Evolutionary conservation across 192 early-diverging fungal genomes (phyloP), one percentile per base, ranked within the genome.

Genomic region (Fimicolochytrium jonesii): DNA sequence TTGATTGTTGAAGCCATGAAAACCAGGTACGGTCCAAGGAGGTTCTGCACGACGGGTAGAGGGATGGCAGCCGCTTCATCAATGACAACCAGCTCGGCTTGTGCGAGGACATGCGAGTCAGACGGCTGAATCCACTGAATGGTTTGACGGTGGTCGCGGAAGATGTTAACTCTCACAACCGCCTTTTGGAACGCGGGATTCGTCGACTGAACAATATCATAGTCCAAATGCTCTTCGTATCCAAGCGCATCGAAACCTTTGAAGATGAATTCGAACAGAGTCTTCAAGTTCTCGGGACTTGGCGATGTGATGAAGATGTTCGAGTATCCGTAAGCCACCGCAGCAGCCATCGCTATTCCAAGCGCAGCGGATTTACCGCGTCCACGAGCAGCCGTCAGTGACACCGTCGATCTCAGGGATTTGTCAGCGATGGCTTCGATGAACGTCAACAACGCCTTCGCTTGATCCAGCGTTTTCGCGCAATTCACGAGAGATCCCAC

Each of bases 1-100:
- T 99, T 97, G 66, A 99, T 96, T 20, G 96, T 99, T 22, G 92
- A 94, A 4, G 96, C 93, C 93, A 99, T 95, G 61, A 97, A 99
- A 13, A 97, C 89, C 15, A 99, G 78, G 66, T 95, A 96, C 6
- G 93, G 92, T 26, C 96, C 96, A 66, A 99, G 76, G 11, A 99
- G 81, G 35, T 84, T 86, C 66, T 88, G 87, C 28, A 99, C 96
- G 41, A 95, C 50, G 13, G 94, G 92, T 43, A 99, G 77, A 32
- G 96, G 96, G 68, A 99, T 99, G 11, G 94, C 96, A 4, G 96
- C 96, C 23, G 96, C 96, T 73, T 99, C 96, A 72, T 99, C 96
- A 72, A 99, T 97, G 7, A 99, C 92, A 15, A 99, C 78, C 47
- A 99, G 80, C 78, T 99, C 96, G 5, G 96, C 96, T 74, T 99